phyloP scores from a whole-genome alignment of 2,329 filamentous ascomycete species.

The Aspergillus sp. region DNA sequence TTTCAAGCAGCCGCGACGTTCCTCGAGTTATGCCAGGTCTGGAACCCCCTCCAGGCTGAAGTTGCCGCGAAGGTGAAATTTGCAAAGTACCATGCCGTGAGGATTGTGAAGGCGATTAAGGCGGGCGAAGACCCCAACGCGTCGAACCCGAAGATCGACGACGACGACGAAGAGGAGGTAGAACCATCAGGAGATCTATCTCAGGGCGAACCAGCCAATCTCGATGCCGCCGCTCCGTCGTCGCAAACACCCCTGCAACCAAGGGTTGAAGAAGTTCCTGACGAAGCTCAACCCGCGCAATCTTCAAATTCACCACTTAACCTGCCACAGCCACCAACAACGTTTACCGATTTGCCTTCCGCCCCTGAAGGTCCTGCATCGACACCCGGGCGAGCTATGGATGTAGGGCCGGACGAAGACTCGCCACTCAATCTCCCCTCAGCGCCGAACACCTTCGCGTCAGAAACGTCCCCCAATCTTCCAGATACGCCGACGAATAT shows the following conservation, averaged over 20 bases:
- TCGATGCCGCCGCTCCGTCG: slow-evolving; percentile 53
- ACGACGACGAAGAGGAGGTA: slow-evolving; percentile 46
- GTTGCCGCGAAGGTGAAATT: slow-evolving; percentile 87
- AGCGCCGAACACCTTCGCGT: slow-evolving; percentile 37
- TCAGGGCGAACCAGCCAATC: slow-evolving; percentile 63
- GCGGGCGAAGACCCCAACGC: slow-evolving; percentile 90
- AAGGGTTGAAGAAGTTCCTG: slow-evolving; percentile 61
- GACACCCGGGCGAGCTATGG: slow-evolving; percentile 29
- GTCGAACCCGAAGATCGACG: slow-evolving; percentile 69
- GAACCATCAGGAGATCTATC: slow-evolving; percentile 49
- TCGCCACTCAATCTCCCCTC: slow-evolving; percentile 39
- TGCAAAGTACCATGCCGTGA: slow-evolving; percentile 90
- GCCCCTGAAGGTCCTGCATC: slow-evolving; percentile 25
- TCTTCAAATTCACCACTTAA: slow-evolving; percentile 47
- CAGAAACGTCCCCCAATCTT: slow-evolving; percentile 26
- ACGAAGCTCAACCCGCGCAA: slow-evolving; percentile 52
- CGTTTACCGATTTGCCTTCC: slow-evolving; percentile 24
- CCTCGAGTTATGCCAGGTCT: slow-evolving; percentile 82
- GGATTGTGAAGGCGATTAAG: slow-evolving; percentile 88
- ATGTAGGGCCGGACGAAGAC: slow-evolving; percentile 34
- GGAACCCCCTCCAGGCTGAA: slow-evolving; percentile 73
- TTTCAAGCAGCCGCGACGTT: slow-evolving; percentile 92
- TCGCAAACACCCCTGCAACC: slow-evolving; percentile 47
- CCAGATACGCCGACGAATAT: slow-evolving; percentile 33
- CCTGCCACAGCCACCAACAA: slow-evolving; percentile 29